phyloP scores from a whole-genome alignment of 1,284 basidiomycete species.

The Rhodofomes roseus region DNA sequence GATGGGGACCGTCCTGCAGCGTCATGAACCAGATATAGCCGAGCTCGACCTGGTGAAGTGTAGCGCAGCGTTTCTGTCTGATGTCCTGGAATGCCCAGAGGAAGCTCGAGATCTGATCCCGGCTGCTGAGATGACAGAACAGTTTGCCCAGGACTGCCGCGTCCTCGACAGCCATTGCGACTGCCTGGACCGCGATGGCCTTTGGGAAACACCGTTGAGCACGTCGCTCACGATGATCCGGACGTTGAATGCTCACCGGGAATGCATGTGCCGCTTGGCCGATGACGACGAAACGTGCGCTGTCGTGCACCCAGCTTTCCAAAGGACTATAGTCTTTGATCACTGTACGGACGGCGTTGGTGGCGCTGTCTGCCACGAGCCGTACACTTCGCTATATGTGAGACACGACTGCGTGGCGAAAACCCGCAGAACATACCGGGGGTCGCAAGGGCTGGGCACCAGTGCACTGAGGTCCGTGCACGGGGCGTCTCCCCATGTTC shows the following conservation, averaged over 20 bases:
- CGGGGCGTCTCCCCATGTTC: conserved; percentile 13
- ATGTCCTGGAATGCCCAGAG: conserved; percentile 53
- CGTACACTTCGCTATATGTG: conserved; percentile 15
- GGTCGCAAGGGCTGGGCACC: conserved; percentile 26
- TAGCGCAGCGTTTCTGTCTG: conserved; percentile 20
- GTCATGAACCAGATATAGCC: conserved; percentile 16
- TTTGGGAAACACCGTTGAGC: conserved; percentile 4
- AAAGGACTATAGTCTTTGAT: conserved; percentile 20
- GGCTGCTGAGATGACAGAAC: conserved; percentile 47
- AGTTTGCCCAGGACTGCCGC: conserved; percentile 54
- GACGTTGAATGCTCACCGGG: conserved; percentile 40
- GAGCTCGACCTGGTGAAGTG: conserved; percentile 17
- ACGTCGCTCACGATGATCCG: background rate
- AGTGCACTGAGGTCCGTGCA: conserved; percentile 1
- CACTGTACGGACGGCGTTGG: conserved; percentile 11
- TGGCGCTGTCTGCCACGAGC: conserved; percentile 16
- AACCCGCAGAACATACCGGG: conserved; percentile 27
- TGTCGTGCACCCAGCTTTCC: conserved; percentile 26
- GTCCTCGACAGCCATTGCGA: conserved; percentile 45
- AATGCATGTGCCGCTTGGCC: conserved; percentile 48
- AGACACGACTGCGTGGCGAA: conserved; percentile 2
- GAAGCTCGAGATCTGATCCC: conserved; percentile 49
- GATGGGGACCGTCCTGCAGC: conserved; percentile 20
- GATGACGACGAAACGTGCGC: conserved; percentile 22
- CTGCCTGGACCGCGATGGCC: conserved; percentile 36